phyloP scores from a whole-genome alignment of 495 filamentous ascomycete genomes.

The Penicillium crystallinum region DNA sequence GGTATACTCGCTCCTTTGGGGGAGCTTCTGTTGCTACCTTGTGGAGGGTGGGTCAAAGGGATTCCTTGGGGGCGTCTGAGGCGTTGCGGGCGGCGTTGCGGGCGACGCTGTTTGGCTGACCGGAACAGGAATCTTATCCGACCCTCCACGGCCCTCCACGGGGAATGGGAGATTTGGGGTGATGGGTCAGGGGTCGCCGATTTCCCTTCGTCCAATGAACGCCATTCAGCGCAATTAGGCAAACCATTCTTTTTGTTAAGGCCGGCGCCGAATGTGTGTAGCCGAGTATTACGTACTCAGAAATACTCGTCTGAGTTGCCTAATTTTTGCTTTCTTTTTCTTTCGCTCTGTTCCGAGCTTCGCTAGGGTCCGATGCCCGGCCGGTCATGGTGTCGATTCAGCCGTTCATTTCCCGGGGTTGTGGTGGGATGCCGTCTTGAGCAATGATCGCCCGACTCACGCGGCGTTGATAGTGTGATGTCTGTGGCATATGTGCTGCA shows the following conservation, averaged over 20 bases:
- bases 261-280: neutral
- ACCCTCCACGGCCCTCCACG: neutral
- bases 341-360: neutral
- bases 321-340: conserved; percentile 1
- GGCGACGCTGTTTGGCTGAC: neutral
- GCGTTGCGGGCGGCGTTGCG: neutral
- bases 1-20: neutral
- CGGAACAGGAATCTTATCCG: conserved; percentile 3
- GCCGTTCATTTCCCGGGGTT: neutral
- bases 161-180: neutral
- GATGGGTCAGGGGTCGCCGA: conserved; percentile 1
- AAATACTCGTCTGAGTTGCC: neutral
- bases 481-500: neutral
- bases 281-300: neutral
- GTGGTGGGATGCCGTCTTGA: neutral
- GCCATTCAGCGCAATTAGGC: neutral
- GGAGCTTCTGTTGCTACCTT: neutral
- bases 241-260: neutral
- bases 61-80: neutral
- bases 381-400: neutral
- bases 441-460: neutral
- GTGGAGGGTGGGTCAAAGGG: neutral
- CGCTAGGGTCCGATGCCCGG: neutral
- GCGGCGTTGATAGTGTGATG: neutral
- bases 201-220: neutral